Base-by-base conservation (phyloP, 768 basidiomycete genomes). In the Cubamyces sp. region DNA sequence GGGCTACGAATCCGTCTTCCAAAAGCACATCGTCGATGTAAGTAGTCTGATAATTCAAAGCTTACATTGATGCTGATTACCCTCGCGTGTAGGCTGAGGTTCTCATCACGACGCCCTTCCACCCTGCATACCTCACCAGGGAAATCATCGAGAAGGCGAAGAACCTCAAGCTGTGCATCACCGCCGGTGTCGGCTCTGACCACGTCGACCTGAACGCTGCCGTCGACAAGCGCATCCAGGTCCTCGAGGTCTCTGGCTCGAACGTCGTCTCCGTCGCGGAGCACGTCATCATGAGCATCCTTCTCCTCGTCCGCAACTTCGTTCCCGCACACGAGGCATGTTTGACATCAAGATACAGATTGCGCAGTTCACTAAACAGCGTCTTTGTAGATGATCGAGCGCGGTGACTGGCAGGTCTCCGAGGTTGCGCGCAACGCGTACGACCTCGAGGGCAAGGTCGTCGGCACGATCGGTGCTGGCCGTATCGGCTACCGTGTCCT, bases 231-330 rank as follows among this genome's bases (percentile, higher is more conserved):
- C 81, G 81, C 61, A 86, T 95, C 68, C 88, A 92, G 71, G 94
- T 68, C 57, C 59, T 57, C 58, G 64, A 84, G 78, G 90, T 95
- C 40, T 88, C 92, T 30, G 94, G 94, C 40, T 92, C 90, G 23
- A 96, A 94, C 70, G 94, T 95, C 55, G 88, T 89, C 54, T 94
- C 91, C 12, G 94, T 96, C 45, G 94, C 93, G 47, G 94, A 96
- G 75, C 92, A 94, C 74, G 92, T 92, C 62, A 75, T 93, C 60
- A 94, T 94, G 92, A 88, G 86, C 74, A 96, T 96, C 67, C 86
- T 96, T 52, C 78, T 92, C 41, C 87, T 96, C 58, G 93, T 96
- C 71, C 86, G 93, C 72, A 96, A 96, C 85, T 94, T 90, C 68
- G 80, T 88, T 25, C 90, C 90, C 23, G 91, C 90, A 9, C 93